phyloP scores from a whole-genome alignment of 129 eudicot species.

The Calendula officinalis region DNA sequence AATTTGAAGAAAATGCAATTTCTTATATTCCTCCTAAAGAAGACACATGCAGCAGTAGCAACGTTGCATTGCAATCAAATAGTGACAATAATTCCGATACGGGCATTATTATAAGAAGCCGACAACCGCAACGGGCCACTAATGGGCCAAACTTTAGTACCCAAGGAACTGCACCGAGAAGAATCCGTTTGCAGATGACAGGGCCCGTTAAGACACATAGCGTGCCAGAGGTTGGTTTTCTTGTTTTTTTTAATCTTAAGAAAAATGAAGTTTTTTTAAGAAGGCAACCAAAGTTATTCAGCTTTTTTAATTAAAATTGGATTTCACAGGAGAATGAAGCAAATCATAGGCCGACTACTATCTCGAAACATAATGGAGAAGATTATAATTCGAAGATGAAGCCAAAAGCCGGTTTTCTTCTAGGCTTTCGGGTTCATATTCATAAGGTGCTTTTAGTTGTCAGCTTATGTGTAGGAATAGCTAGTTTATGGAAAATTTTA shows the following conservation, averaged over 20 bases:
- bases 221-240: constrained; percentile 38
- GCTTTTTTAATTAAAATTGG: neutral
- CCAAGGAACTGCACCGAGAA: constrained; percentile 72
- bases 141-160: constrained; percentile 2
- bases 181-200: constrained; percentile 55
- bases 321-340: constrained; percentile 46
- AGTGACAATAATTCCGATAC: constrained; percentile 10
- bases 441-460: constrained; percentile 38
- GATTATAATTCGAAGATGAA: constrained; percentile 12
- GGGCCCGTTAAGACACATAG: constrained; percentile 25
- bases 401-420: constrained; percentile 13
- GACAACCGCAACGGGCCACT: constrained; percentile 4
- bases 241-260: neutral
- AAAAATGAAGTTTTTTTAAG: too few relatives aligned
- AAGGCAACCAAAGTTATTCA: too few relatives aligned
- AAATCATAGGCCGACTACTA: neutral
- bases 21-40: constrained; percentile 22
- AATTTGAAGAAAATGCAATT: neutral
- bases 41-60: constrained; percentile 25
- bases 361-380: neutral
- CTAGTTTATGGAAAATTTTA: constrained; percentile 39
- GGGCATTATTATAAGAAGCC: constrained; percentile 38
- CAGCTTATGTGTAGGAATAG: constrained; percentile 39
- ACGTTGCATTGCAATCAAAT: constrained; percentile 14
- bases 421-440: constrained; percentile 20